A percentile compares a stretch with the other conserved stretches of the same genome.
phyloP scores from a whole-genome alignment of 345 rosid species.

The Camelina neglecta region DNA sequence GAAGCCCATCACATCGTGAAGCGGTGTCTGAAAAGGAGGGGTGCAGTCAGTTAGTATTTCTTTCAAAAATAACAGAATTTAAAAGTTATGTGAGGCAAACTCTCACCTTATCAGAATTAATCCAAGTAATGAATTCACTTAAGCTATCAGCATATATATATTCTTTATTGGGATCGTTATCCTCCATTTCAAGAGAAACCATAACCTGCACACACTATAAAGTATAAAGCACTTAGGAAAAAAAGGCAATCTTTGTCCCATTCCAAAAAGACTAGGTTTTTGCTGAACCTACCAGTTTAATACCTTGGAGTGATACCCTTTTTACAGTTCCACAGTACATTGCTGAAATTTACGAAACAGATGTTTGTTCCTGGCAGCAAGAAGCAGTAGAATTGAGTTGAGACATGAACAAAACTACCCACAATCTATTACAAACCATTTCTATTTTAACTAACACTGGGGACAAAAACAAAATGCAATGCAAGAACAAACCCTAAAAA shows the following conservation, averaged over 20 bases:
- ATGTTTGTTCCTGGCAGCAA: constrained; percentile 7
- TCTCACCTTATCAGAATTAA: constrained; percentile 75
- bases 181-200: constrained; percentile 60
- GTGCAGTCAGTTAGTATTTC: constrained; percentile 41
- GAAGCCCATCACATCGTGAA: constrained; percentile 81
- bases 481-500: too few species aligned
- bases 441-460: neutral
- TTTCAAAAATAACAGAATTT: neutral
- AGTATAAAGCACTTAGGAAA: constrained; percentile 3
- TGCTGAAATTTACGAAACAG: constrained; percentile 34
- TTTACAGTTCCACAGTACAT: constrained; percentile 37
- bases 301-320: constrained; percentile 34
- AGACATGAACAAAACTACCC: neutral
- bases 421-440: neutral
- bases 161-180: constrained; percentile 57
- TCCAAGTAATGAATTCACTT: constrained; percentile 69
- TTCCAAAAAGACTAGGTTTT: neutral
- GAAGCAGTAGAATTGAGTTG: neutral
- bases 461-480: too few species aligned
- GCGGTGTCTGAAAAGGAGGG: constrained; percentile 59
- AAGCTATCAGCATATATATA: constrained; percentile 69
- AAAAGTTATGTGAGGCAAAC: neutral
- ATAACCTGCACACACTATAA: constrained; percentile 58
- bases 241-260: neutral
- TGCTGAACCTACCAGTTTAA: constrained; percentile 28